Evolutionary conservation across 2,329 filamentous ascomycete species (phyloP).

Genomic region (Massarina eburnea): DNA sequence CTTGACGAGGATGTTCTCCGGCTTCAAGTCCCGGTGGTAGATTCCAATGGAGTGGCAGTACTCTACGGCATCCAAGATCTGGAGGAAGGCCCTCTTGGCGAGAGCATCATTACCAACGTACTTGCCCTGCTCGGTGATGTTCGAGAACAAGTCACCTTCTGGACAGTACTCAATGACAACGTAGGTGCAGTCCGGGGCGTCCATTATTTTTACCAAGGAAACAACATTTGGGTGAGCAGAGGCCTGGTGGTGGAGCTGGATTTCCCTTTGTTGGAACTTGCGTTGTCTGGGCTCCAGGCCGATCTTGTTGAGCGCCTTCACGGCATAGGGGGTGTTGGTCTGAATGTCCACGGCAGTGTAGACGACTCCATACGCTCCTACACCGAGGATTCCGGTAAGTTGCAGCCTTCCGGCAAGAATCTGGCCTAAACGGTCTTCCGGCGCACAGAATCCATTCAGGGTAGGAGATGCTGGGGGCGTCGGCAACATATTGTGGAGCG

Average conservation of each 20-base stretch:
- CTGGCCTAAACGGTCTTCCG: conserved; percentile 84
- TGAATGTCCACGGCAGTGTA: conserved; percentile 86
- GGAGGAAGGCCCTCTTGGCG: conserved; percentile 84
- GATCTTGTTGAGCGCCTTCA: conserved; percentile 94
- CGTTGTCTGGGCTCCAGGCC: conserved; percentile 86
- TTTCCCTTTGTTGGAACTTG: conserved; percentile 90
- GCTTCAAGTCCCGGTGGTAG: conserved; percentile 96
- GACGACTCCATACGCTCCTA: conserved; percentile 94
- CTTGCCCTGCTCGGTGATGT: conserved; percentile 92
- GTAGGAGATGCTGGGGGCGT: conserved; percentile 54
- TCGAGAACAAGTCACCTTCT: conserved; percentile 94
- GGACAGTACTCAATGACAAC: conserved; percentile 97
- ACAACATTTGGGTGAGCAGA: conserved; percentile 92
- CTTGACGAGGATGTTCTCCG: conserved; percentile 94
- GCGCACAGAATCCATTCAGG: conserved; percentile 50
- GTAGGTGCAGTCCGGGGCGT: conserved; percentile 88
- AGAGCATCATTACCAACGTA: conserved; percentile 91
- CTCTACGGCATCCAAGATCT: conserved; percentile 94
- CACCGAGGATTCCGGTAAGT: conserved; percentile 81
- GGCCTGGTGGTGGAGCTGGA: conserved; percentile 85
- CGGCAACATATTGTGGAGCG: conserved; percentile 47
- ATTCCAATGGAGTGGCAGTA: conserved; percentile 92
- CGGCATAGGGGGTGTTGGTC: conserved; percentile 81
- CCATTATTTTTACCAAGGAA: conserved; percentile 89
- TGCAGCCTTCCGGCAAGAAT: conserved; percentile 81